A percentile compares a stretch with the other conserved stretches of the same genome.
These are phyloP conservation scores for Evernia prunastri DNA, from an alignment of 495 filamentous ascomycete genomes.

Conservation along the genomic window DNA sequence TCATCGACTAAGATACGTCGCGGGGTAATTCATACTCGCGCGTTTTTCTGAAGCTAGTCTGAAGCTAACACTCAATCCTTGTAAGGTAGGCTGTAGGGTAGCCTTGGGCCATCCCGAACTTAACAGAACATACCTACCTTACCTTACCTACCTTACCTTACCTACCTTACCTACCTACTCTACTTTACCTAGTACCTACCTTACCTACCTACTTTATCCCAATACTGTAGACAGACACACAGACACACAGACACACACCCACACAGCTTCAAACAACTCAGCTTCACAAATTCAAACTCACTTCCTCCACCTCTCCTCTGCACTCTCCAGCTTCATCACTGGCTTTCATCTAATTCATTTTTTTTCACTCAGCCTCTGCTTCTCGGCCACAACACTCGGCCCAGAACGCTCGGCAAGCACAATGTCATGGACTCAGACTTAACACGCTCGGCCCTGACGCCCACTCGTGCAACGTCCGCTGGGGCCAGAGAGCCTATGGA, in stretches of 20 bases:
- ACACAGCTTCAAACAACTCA: background rate
- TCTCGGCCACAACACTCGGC: constrained; percentile 10
- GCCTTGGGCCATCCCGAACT: no score
- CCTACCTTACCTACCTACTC: no score
- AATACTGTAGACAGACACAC: no score
- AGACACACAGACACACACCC: background rate
- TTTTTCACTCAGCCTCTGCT: constrained; percentile 1
- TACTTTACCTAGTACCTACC: no score
- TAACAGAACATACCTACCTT: no score
- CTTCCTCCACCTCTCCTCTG: background rate
- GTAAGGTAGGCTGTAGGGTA: no score
- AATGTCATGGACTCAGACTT: constrained; percentile 34
- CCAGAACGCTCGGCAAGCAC: constrained; percentile 17
- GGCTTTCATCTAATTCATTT: background rate
- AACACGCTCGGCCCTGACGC: constrained; percentile 22
- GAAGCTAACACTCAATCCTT: no score
- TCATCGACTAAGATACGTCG: no score
- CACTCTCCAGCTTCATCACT: constrained; percentile 8
- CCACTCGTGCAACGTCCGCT: constrained; percentile 28
- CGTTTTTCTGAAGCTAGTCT: no score
- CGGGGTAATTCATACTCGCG: no score
- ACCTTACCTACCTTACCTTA: no score
- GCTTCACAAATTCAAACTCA: background rate
- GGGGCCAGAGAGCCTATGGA: constrained; percentile 48
- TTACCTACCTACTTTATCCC: no score